Percentiles rank a stretch among this genome's conserved stretches.
Conservation (phyloP, 2,329 filamentous ascomycete genomes). For the Alternaria atra region DNA sequence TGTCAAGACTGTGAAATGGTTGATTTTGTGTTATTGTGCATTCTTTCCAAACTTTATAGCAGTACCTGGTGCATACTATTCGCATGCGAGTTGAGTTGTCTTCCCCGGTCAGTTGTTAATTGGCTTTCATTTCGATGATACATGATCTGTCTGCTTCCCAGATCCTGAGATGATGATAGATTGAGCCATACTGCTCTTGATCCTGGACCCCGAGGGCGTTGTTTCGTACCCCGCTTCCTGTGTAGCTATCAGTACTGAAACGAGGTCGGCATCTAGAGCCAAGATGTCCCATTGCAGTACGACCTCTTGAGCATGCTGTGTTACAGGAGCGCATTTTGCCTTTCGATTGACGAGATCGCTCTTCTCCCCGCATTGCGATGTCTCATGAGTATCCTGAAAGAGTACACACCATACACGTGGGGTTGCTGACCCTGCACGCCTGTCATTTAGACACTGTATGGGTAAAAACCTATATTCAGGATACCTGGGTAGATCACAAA, state of each 20-base stretch:
- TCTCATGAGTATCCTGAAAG: background rate
- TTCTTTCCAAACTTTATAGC: conserved; percentile 1
- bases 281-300: background rate
- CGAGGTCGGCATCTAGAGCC: background rate
- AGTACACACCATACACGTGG: background rate
- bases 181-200: background rate
- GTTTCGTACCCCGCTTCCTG: conserved; percentile 1
- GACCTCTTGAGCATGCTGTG: background rate
- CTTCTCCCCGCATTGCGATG: background rate
- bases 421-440: background rate
- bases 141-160: background rate
- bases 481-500: background rate
- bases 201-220: background rate
- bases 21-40: background rate
- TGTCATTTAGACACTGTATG: conserved; percentile 8
- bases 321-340: background rate
- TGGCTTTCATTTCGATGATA: conserved; percentile 7
- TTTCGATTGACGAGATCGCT: background rate
- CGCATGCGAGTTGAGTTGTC: background rate
- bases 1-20: background rate
- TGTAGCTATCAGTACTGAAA: background rate
- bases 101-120: background rate
- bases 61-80: background rate
- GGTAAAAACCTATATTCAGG: conserved; percentile 6
- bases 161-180: conserved; percentile 4